Evolutionary conservation across 2,329 filamentous ascomycete species (phyloP).

Genomic region (Colletotrichum musicola): DNA sequence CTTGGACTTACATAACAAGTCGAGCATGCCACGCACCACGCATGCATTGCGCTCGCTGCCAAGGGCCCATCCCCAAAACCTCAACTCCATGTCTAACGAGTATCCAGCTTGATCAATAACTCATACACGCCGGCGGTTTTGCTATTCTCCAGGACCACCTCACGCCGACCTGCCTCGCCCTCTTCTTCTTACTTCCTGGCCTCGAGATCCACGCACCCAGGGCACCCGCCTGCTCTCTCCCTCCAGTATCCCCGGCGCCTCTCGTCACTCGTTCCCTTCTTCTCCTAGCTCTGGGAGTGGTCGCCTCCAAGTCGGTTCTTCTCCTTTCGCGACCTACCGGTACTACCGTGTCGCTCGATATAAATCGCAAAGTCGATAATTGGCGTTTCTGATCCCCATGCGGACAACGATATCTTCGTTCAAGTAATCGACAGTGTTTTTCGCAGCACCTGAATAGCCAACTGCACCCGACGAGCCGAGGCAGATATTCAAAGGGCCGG

Average conservation of each 20-base stretch:
- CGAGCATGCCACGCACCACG: slow-evolving; percentile 37
- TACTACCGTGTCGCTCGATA: background rate
- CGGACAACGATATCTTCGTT: background rate
- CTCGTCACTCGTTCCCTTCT: slow-evolving; percentile 10
- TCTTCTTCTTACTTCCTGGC: slow-evolving; percentile 18
- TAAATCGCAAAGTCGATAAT: background rate
- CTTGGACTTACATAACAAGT: slow-evolving; percentile 40
- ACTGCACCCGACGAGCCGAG: background rate
- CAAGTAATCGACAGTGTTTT: background rate
- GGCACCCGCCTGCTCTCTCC: background rate
- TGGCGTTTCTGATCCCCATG: background rate
- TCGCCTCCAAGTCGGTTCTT: background rate
- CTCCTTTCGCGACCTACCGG: background rate
- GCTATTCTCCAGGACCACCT: background rate
- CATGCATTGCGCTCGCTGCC: slow-evolving; percentile 35
- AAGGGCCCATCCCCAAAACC: slow-evolving; percentile 31
- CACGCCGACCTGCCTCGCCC: slow-evolving; percentile 5
- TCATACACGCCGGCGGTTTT: slow-evolving; percentile 26
- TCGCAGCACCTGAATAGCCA: background rate
- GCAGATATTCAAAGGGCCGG: background rate
- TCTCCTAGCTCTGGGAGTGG: slow-evolving; percentile 1
- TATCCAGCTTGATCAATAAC: slow-evolving; percentile 34
- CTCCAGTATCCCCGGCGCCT: background rate
- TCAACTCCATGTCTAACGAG: slow-evolving; percentile 38
- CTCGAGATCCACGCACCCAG: slow-evolving; percentile 6